phyloP scores from a whole-genome alignment of 306 rosid species.

The Alnus glutinosa region DNA sequence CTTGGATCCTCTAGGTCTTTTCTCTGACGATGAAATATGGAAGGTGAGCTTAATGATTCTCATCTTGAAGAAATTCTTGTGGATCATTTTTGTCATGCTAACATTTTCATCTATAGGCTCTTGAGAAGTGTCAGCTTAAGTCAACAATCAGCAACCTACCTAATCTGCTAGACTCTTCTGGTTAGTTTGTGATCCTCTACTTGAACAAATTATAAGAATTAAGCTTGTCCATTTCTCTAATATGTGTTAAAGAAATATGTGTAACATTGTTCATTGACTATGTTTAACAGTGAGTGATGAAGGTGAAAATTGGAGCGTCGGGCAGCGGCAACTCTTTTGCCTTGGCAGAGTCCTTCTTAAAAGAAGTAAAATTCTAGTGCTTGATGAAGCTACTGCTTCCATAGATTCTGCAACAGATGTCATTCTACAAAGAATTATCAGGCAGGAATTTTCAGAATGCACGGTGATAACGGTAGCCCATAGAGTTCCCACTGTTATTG shows the following conservation, averaged over 20 bases:
- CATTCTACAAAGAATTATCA: slow-evolving; percentile 46
- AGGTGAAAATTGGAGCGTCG: slow-evolving; percentile 70
- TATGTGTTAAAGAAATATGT: no score
- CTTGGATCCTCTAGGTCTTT: slow-evolving; percentile 76
- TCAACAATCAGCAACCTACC: slow-evolving; percentile 41
- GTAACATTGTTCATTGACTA: not conserved
- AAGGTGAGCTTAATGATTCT: slow-evolving; percentile 41
- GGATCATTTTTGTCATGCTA: not conserved
- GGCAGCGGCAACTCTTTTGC: slow-evolving; percentile 65
- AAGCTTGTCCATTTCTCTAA: not conserved
- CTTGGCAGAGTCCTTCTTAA: slow-evolving; percentile 60
- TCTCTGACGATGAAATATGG: slow-evolving; percentile 81
- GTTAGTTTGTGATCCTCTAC: slow-evolving; percentile 26
- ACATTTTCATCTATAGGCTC: slow-evolving; percentile 33
- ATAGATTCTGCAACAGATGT: slow-evolving; percentile 70
- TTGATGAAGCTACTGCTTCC: slow-evolving; percentile 73
- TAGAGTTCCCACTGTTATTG: slow-evolving; percentile 63
- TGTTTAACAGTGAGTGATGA: slow-evolving; percentile 51
- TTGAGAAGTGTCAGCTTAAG: slow-evolving; percentile 60
- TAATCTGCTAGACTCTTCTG: slow-evolving; percentile 45
- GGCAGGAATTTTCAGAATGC: slow-evolving; percentile 51
- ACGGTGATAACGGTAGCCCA: slow-evolving; percentile 63
- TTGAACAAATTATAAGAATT: not conserved
- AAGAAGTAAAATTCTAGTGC: slow-evolving; percentile 56
- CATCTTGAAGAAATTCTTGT: slow-evolving; percentile 1